These are phyloP conservation scores for Straminergon stramineum DNA, from an alignment of 225 moss, liverwort and hornwort genomes.

Conservation along the genomic window DNA sequence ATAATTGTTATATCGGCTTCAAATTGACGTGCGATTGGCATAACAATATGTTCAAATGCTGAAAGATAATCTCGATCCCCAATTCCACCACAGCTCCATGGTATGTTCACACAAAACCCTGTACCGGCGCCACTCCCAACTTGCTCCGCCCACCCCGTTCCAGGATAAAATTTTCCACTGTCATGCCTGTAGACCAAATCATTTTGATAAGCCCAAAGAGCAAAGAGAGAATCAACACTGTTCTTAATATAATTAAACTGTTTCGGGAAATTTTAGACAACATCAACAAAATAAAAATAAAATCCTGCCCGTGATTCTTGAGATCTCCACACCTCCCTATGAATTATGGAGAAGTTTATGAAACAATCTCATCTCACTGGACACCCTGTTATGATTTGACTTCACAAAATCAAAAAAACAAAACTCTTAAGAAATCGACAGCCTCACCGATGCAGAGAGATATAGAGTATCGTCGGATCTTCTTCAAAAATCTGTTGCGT, in stretches of 20 bases:
- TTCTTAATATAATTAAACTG: neutral
- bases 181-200: slow-evolving; percentile 62
- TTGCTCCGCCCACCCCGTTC: slow-evolving; percentile 69
- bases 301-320: neutral
- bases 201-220: neutral
- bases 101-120: slow-evolving; percentile 88
- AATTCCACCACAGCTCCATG: slow-evolving; percentile 77
- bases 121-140: slow-evolving; percentile 74
- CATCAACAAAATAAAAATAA: neutral
- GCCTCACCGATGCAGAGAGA: slow-evolving; percentile 40
- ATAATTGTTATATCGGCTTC: slow-evolving; percentile 74
- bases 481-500: slow-evolving; percentile 88
- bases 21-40: slow-evolving; percentile 83
- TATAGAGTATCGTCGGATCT: slow-evolving; percentile 58
- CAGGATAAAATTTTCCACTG: slow-evolving; percentile 74
- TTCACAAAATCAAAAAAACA: neutral
- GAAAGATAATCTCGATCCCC: slow-evolving; percentile 81
- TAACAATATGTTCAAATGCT: slow-evolving; percentile 79
- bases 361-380: neutral
- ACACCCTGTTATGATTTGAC: neutral
- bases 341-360: neutral
- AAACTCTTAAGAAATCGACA: neutral
- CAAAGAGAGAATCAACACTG: neutral
- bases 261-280: too few species aligned
- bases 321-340: neutral